Evolutionary conservation across 108 stramenopile species (phyloP), one percentile per base, ranked within the genome.

Genomic region (Skeletonema potamos): DNA sequence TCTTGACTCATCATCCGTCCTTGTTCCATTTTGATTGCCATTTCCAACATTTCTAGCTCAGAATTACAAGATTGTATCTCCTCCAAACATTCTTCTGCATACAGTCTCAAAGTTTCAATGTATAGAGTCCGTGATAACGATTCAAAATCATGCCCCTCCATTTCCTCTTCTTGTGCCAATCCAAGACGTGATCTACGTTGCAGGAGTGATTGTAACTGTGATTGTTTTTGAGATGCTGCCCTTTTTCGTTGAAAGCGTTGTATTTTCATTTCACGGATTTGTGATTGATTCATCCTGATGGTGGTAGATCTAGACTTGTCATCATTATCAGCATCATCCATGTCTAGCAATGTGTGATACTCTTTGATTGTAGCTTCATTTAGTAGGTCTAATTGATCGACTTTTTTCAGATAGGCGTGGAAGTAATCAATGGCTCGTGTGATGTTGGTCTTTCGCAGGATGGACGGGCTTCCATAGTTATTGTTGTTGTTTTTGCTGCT

Each of bases 81-180:
- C 70, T 92, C 93, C 46, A 92, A 68, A 6, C 87, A 79, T 48
- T 86, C 82, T 17, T 66, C 57, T 39, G 86, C 87, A 54, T 66
- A 39, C 18, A 87, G n/a, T 1, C 79, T 44, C 27, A 92, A 51
- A 9, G 83, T 63, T 20, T 80, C 72, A 32, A 94, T 61, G 54
- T 82, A 64, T 15, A 90, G 12, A 0, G 70, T 73, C 30, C 93
- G 79, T 37, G 74, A 68, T 43, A 94, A 28, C 0, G 86, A 73
- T 69, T 94, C 93, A n/a, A 75, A 65, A 48, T 94, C 93, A 62
- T 86, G 64, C 2, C 90, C 93, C 64, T 89, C 91, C 76, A 90
- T 68, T 33, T 74, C 78, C 29, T 92, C 93, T 27, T 83, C 82
- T 0, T 76, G 62, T 17, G 65, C 43, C 10, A 90, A 56, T 22